Conservation (phyloP, 164 flowering plant genomes). For the Kalanchoe fedtschenkoi region DNA sequence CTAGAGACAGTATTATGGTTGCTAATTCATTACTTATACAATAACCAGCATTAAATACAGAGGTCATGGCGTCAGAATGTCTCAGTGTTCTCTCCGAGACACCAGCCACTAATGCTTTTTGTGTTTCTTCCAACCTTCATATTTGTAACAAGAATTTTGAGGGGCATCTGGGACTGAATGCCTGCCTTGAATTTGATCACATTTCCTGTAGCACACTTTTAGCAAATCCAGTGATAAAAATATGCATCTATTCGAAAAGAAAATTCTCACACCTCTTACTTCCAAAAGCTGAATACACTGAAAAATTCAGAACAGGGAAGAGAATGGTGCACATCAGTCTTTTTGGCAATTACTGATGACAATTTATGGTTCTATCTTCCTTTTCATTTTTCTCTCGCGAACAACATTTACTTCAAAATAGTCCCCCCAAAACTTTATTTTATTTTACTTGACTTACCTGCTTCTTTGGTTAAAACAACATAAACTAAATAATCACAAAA, state of each 20-base stretch:
- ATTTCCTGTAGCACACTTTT: slow-evolving; percentile 55
- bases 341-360: no score
- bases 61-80: slow-evolving; percentile 68
- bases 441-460: not conserved
- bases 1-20: slow-evolving; percentile 48
- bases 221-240: not conserved
- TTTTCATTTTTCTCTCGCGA: not conserved
- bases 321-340: no score
- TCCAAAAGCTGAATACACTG: not conserved
- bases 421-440: not conserved
- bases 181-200: slow-evolving; percentile 86
- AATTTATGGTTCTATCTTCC: not conserved
- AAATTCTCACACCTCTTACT: not conserved
- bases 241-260: not conserved
- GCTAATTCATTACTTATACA: slow-evolving; percentile 79
- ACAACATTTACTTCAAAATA: not conserved
- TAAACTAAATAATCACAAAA: not conserved
- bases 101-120: slow-evolving; percentile 85
- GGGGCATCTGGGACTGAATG: slow-evolving; percentile 51
- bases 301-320: not conserved
- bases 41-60: slow-evolving; percentile 80
- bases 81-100: slow-evolving; percentile 73
- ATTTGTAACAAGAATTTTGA: slow-evolving; percentile 86
- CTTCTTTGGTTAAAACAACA: not conserved
- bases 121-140: slow-evolving; percentile 95